Evolutionary conservation across 2,329 filamentous ascomycete genomes (phyloP).

Genomic region (Hypoxylon sp.): DNA sequence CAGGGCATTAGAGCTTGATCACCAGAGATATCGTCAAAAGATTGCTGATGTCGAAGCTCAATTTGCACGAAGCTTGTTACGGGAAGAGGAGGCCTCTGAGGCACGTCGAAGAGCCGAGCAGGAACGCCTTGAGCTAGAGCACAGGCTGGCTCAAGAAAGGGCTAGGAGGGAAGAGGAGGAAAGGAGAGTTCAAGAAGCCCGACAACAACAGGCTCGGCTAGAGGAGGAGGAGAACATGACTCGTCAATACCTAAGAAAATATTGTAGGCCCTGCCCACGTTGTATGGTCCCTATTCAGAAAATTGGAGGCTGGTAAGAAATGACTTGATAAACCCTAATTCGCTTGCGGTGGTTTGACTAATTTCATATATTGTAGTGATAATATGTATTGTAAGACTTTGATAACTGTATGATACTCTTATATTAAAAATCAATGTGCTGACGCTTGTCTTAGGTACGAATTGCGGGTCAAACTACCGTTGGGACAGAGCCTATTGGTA

Average conservation of each 20-base stretch:
- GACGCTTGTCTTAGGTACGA: neutral
- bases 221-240: conserved; percentile 57
- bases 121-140: conserved; percentile 49
- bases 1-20: conserved; percentile 62
- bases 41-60: conserved; percentile 58
- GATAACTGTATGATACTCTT: neutral
- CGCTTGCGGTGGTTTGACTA: conserved; percentile 36
- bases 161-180: conserved; percentile 35
- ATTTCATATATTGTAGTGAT: conserved; percentile 50
- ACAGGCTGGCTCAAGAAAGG: conserved; percentile 19
- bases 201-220: conserved; percentile 41
- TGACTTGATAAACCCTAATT: neutral
- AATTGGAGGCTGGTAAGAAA: conserved; percentile 59
- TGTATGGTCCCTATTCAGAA: conserved; percentile 60
- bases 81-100: conserved; percentile 45
- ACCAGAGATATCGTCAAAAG: conserved; percentile 52
- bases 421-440: neutral
- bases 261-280: conserved; percentile 58
- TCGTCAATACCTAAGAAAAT: conserved; percentile 47
- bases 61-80: conserved; percentile 53
- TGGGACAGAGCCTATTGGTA: neutral
- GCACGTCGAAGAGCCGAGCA: conserved; percentile 49
- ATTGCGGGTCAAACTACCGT: neutral
- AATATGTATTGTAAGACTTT: conserved; percentile 60
- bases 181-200: conserved; percentile 46